phyloP scores from a whole-genome alignment of 75 land plant species.

The Selaginella tamariscina region DNA sequence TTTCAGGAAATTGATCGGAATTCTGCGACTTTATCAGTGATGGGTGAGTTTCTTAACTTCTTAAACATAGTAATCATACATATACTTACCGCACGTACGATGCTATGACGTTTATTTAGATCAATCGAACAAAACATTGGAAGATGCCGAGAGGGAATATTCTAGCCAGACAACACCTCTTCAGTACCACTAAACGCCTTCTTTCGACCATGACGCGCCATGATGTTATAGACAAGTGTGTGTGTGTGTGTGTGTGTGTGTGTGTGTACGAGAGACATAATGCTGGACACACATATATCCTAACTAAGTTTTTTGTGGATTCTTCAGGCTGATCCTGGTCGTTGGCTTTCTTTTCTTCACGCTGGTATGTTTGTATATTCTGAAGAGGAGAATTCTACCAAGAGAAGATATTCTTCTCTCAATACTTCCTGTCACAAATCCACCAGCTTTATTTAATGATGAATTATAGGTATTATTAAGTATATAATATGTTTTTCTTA shows the following conservation, averaged over 20 bases:
- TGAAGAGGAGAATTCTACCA: background rate
- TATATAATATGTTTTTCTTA: too few relatives aligned
- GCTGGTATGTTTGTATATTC: background rate
- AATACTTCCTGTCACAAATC: too few relatives aligned
- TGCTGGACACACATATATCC: background rate
- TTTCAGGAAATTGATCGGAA: slow-evolving; percentile 83
- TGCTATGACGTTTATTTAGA: slow-evolving; percentile 29
- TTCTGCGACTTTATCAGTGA: slow-evolving; percentile 38
- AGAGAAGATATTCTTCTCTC: too few relatives aligned
- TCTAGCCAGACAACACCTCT: slow-evolving; percentile 67
- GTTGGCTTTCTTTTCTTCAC: background rate
- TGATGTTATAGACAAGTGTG: slow-evolving; percentile 73
- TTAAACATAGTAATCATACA: too few relatives aligned
- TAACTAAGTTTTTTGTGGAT: background rate
- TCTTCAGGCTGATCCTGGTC: background rate
- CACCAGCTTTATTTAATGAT: too few relatives aligned
- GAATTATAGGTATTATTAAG: too few relatives aligned
- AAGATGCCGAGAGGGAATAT: slow-evolving; percentile 70
- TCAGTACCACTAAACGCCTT: slow-evolving; percentile 47
- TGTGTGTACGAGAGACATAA: background rate
- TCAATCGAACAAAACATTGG: slow-evolving; percentile 63
- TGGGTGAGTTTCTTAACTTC: slow-evolving; percentile 40
- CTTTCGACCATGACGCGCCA: slow-evolving; percentile 69
- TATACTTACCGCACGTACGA: too few relatives aligned
- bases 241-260: too few relatives aligned